Evolutionary conservation across 1,284 basidiomycete species (phyloP).

Genomic region (Pisolithus thermaeus): DNA sequence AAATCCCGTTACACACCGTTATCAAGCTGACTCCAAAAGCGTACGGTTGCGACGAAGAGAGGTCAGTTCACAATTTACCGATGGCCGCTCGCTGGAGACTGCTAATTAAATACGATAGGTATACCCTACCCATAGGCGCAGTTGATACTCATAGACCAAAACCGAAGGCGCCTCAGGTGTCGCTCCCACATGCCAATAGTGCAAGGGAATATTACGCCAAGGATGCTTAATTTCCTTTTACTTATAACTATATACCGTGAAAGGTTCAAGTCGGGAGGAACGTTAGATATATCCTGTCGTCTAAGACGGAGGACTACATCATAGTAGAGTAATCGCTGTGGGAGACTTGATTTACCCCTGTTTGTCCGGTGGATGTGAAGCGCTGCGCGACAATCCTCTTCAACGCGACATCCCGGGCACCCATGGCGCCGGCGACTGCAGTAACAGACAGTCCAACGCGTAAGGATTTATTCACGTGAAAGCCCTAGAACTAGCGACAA

Average conservation of each 20-base stretch:
- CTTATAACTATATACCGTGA: too few relatives aligned
- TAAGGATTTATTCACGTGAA: background rate
- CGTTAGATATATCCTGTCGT: too few relatives aligned
- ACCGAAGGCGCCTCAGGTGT: slow-evolving; percentile 37
- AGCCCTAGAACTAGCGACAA: background rate
- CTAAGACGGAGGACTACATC: too few relatives aligned
- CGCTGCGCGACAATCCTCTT: too few relatives aligned
- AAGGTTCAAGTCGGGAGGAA: too few relatives aligned
- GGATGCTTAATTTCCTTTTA: slow-evolving; percentile 7
- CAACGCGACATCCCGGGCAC: too few relatives aligned
- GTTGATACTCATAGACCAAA: slow-evolving; percentile 95
- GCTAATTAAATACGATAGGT: slow-evolving; percentile 38
- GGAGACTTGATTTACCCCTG: too few relatives aligned
- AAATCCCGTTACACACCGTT: slow-evolving; percentile 93
- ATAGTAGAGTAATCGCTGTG: too few relatives aligned
- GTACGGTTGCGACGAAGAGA: slow-evolving; percentile 97
- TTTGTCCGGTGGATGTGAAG: too few relatives aligned
- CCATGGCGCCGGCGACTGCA: too few relatives aligned
- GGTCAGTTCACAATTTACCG: slow-evolving; percentile 39
- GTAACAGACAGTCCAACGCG: background rate
- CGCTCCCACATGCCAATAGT: slow-evolving; percentile 12
- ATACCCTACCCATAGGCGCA: slow-evolving; percentile 81
- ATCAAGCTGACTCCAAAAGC: slow-evolving; percentile 98
- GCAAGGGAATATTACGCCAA: slow-evolving; percentile 29
- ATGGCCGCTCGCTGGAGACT: background rate